Evolutionary conservation across 345 rosid species (phyloP), one percentile per base, ranked within the genome.

Genomic region (Anastatica hierochuntica): DNA sequence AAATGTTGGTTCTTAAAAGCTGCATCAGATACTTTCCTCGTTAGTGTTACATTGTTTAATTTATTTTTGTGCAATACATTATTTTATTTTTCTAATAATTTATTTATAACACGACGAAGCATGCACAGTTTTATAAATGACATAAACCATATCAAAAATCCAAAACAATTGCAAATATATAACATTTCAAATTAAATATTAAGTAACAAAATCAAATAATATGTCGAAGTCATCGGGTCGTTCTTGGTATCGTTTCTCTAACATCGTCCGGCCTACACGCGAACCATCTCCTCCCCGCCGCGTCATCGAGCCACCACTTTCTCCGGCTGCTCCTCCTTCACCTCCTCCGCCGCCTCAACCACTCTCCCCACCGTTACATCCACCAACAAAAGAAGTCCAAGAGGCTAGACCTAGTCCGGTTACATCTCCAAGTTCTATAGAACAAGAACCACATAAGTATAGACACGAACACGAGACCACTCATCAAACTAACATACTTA

Each of bases 401-500:
- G 44, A 58, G 44, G 10, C 44, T 58, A 24, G 24, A 58, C 53
- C 10, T 7, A 58, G 17, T 57, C 43, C 23, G 35, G 24, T 43
- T 43, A 13, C 56, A 16, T 20, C 67, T 6, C 6, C 63, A 11
- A 12, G 46, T 45, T 42, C 53, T 5, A 4, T 14, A 43, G 46
- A 30, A 23, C 65, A 52, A 0, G 31, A 62, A 40, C 27, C 53
- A 56, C 11, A 79, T 20, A 57, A 34, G 15, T 23, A 12, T 44
- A 44, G 6, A 19, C 14, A 54, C 10, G 77, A 74, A n/a, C 26
- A 23, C 33, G 36, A 58, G 44, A 47, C 16, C 13, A 58, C 53
- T 43, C 55, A 71, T 43, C 83, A 75, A 51, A 81, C 78, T 53
- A 66, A 72, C 10, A 74, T 80, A 18, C 53, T 76, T 36, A 76